Conservation (phyloP, 2,329 filamentous ascomycete species). For the Penicillium psychrosexuale region DNA sequence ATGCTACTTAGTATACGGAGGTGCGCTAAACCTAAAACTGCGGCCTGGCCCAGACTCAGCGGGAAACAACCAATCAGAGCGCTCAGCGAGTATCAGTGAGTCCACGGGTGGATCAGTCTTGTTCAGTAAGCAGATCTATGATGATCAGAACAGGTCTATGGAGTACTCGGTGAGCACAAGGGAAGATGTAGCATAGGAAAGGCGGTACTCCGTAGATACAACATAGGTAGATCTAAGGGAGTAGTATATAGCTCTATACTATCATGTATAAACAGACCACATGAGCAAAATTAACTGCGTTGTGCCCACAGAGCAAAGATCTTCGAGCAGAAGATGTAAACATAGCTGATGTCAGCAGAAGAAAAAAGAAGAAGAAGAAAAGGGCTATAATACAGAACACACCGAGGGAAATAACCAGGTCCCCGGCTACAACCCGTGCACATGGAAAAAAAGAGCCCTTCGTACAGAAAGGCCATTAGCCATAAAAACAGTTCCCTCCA, state of each 20-base stretch:
- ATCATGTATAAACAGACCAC: not conserved
- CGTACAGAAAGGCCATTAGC: not conserved
- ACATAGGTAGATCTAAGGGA: not conserved
- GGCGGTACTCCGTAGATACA: no score
- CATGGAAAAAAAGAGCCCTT: not conserved
- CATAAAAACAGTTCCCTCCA: not conserved
- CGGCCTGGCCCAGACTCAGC: no score
- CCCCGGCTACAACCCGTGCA: not conserved
- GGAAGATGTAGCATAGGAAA: no score
- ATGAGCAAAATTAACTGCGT: not conserved
- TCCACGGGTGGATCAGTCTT: no score
- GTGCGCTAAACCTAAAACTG: no score
- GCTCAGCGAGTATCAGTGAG: no score
- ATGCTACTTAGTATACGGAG: not conserved
- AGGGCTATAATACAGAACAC: slow-evolving; percentile 11
- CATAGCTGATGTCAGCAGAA: not conserved
- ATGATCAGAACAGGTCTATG: no score
- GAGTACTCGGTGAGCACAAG: no score
- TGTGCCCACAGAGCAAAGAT: not conserved
- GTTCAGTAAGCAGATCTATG: no score
- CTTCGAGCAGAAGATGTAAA: not conserved
- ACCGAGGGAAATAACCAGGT: not conserved
- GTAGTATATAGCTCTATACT: not conserved
- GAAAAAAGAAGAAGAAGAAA: not conserved
- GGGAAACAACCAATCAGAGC: no score